Evolutionary conservation across 768 basidiomycete species (phyloP).

Genomic region (Agaricus subrufescens): DNA sequence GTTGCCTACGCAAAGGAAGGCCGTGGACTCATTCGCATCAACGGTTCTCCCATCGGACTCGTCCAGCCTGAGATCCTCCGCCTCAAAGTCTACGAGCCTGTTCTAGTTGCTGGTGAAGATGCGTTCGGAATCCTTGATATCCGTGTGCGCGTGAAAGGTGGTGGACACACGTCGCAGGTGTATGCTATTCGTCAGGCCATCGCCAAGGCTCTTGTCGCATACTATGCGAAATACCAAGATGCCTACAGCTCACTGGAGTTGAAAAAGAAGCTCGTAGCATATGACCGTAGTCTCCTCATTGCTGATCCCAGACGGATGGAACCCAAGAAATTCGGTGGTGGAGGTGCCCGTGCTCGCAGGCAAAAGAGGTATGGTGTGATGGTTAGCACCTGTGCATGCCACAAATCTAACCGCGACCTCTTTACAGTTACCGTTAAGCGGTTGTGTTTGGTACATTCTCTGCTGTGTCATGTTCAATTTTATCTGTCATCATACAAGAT

Average conservation of each 20-base stretch:
- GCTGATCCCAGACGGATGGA: conserved; percentile 97
- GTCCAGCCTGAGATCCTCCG: conserved; percentile 94
- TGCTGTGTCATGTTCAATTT: conserved; percentile 42
- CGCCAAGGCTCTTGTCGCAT: conserved; percentile 95
- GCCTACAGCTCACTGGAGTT: conserved; percentile 95
- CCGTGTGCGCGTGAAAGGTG: conserved; percentile 96
- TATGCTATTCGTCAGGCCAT: conserved; percentile 99
- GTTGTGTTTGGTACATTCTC: conserved; percentile 27
- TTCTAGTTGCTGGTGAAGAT: conserved; percentile 91
- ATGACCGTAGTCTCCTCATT: conserved; percentile 88
- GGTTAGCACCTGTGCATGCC: background rate
- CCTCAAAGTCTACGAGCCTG: conserved; percentile 96
- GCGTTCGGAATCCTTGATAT: conserved; percentile 87
- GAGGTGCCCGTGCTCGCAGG: conserved; percentile 95
- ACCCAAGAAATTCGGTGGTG: conserved; percentile 99
- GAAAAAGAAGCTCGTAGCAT: conserved; percentile 96
- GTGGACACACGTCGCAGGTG: conserved; percentile 98
- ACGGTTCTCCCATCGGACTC: conserved; percentile 94
- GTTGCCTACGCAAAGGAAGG: conserved; percentile 97
- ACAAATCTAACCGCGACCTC: conserved; percentile 11
- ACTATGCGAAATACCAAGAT: conserved; percentile 98
- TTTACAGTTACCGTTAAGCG: conserved; percentile 72
- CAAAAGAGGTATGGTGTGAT: conserved; percentile 77
- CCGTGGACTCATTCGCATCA: conserved; percentile 93
- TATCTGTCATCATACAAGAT: conserved; percentile 30